phyloP scores from a whole-genome alignment of 176 grass and related monocot genomes.

The Pontederia crassipes region DNA sequence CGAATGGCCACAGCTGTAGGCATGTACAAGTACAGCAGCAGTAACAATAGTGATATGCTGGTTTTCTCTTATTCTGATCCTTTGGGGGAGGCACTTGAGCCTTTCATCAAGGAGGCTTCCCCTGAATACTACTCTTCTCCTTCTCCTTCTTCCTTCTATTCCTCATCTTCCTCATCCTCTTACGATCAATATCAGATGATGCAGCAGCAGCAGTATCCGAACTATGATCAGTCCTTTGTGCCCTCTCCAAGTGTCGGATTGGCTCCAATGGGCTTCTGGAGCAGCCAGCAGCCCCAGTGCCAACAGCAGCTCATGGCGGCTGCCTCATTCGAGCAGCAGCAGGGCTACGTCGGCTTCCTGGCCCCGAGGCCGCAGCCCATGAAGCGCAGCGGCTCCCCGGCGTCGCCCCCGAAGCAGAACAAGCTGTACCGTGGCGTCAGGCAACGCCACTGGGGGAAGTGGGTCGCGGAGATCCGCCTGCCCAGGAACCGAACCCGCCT shows the following conservation, averaged over 20 bases:
- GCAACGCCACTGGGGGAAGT: conserved; percentile 86
- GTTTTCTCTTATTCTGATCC: conserved; percentile 4
- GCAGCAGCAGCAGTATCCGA: background rate
- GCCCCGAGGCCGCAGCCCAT: background rate
- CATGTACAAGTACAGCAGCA: background rate
- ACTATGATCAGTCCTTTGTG: background rate
- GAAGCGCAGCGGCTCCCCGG: conserved; percentile 1
- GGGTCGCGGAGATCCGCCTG: conserved; percentile 77
- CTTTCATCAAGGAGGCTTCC: conserved; percentile 8
- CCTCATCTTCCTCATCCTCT: background rate
- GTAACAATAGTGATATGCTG: background rate
- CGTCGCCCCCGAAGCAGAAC: background rate
- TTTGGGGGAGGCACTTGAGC: conserved; percentile 2
- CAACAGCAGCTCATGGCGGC: conserved; percentile 3
- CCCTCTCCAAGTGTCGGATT: background rate
- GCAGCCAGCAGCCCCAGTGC: background rate
- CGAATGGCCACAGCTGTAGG: conserved; percentile 11
- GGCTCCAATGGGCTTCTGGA: background rate
- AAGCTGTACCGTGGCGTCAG: conserved; percentile 31
- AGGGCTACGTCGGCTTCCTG: background rate
- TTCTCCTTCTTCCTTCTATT: background rate
- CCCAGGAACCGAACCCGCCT: conserved; percentile 52
- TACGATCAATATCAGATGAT: no score
- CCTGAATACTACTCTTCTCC: background rate
- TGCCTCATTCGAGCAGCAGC: background rate